phyloP scores from a whole-genome alignment of 2,329 filamentous ascomycete genomes.

The Arthrobotrys iridis region DNA sequence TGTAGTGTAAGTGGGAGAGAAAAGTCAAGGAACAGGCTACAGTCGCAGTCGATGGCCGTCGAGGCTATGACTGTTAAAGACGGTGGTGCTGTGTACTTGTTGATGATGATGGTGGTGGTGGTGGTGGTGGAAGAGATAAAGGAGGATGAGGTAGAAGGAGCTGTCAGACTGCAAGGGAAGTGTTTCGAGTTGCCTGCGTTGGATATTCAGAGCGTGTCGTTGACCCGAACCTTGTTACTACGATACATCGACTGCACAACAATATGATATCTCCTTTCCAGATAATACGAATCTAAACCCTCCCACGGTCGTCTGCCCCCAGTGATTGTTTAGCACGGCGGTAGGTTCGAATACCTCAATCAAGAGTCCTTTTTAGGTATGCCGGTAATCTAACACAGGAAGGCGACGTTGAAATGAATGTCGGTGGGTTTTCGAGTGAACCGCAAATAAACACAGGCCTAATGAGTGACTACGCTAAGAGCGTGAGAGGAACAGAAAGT shows the following conservation, averaged over 20 bases:
- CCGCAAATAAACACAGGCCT: slow-evolving; percentile 32
- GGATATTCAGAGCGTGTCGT: slow-evolving; percentile 45
- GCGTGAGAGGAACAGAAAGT: slow-evolving; percentile 32
- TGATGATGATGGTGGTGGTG: slow-evolving; percentile 2
- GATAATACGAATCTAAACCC: not conserved
- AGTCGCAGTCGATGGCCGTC: slow-evolving; percentile 27
- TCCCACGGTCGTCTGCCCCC: not conserved
- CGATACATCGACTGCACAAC: not conserved
- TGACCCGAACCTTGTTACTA: slow-evolving; percentile 15
- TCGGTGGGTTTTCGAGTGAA: slow-evolving; percentile 39
- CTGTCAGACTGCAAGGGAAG: slow-evolving; percentile 28
- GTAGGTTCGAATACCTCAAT: not conserved
- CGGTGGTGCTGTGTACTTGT: not conserved
- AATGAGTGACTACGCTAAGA: slow-evolving; percentile 51
- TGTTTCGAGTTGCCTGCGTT: slow-evolving; percentile 50
- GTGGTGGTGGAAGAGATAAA: slow-evolving; percentile 3
- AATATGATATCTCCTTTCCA: not conserved
- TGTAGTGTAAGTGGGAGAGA: slow-evolving; percentile 16
- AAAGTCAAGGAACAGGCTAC: not conserved
- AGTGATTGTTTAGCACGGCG: not conserved
- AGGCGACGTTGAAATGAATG: slow-evolving; percentile 42
- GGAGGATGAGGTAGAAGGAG: slow-evolving; percentile 11
- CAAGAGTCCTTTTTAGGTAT: not conserved
- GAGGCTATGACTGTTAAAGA: slow-evolving; percentile 33
- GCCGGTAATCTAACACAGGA: not conserved